phyloP scores from a whole-genome alignment of 306 rosid genomes.

The Pterocarpus macrocarpus region DNA sequence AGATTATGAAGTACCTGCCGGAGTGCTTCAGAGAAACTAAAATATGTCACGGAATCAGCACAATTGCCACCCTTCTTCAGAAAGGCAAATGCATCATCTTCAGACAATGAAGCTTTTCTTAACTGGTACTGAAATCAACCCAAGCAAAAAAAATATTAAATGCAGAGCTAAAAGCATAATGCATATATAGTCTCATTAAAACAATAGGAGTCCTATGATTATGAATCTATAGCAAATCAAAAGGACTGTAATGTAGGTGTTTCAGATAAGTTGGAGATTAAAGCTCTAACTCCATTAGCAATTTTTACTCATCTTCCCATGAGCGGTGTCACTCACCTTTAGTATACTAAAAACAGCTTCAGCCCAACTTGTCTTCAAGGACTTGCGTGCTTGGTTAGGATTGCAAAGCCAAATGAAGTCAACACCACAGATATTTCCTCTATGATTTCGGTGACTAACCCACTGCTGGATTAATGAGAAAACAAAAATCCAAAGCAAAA shows the following conservation, averaged over 20 bases:
- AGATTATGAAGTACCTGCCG: conserved; percentile 61
- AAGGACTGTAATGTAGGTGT: background rate
- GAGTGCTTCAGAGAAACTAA: conserved; percentile 77
- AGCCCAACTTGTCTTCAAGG: conserved; percentile 86
- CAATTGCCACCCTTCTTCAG: conserved; percentile 77
- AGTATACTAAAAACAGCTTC: conserved; percentile 93
- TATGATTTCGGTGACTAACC: conserved; percentile 97
- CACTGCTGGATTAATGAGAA: conserved; percentile 60
- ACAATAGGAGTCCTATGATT: background rate
- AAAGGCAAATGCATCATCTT: conserved; percentile 80
- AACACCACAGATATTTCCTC: conserved; percentile 97
- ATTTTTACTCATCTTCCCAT: background rate
- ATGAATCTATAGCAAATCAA: conserved; percentile 6
- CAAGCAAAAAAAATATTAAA: conserved; percentile 24
- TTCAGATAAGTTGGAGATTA: conserved; percentile 2
- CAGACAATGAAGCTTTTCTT: conserved; percentile 81
- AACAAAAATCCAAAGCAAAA: conserved; percentile 24
- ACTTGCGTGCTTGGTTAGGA: conserved; percentile 80
- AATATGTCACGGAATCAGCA: conserved; percentile 68
- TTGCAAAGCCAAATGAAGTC: conserved; percentile 95
- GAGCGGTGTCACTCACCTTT: conserved; percentile 57
- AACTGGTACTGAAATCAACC: conserved; percentile 68
- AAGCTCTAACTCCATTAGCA: conserved; percentile 25
- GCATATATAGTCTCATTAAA: background rate
- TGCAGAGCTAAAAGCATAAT: conserved; percentile 15